phyloP scores from a whole-genome alignment of 805 yeast genomes.

The Starmerella sirachaensis region DNA sequence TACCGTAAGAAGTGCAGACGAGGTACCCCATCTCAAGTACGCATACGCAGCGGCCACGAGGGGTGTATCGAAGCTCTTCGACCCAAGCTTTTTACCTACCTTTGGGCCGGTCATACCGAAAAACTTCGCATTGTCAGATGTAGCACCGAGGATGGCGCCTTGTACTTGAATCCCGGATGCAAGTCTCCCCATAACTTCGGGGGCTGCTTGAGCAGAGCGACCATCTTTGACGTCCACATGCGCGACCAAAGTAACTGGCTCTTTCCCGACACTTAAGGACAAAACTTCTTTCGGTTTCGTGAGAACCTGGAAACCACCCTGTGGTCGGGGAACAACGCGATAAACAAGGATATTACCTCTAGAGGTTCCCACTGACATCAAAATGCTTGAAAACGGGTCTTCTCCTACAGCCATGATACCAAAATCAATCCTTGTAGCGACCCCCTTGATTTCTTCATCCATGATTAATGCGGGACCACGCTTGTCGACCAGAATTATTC shows the following conservation, averaged over 20 bases:
- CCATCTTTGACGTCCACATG: conserved; percentile 54
- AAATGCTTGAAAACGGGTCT: conserved; percentile 59
- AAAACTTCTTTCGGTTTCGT: conserved; percentile 39
- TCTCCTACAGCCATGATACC: conserved; percentile 56
- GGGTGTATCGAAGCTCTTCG: conserved; percentile 47
- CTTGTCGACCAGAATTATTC: conserved; percentile 59
- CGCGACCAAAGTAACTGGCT: conserved; percentile 42
- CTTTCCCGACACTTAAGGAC: conserved; percentile 37
- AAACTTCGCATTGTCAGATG: conserved; percentile 42
- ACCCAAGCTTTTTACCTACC: conserved; percentile 41
- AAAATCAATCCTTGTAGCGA: conserved; percentile 55
- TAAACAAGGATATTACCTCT: conserved; percentile 57
- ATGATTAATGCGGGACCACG: conserved; percentile 59
- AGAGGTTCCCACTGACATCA: conserved; percentile 65
- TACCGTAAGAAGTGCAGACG: conserved; percentile 28
- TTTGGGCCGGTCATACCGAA: conserved; percentile 51
- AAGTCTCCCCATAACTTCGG: conserved; percentile 45
- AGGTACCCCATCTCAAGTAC: conserved; percentile 33
- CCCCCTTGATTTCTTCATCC: conserved; percentile 25
- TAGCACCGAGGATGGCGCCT: conserved; percentile 48
- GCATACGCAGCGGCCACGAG: conserved; percentile 44
- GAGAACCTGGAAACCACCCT: conserved; percentile 35
- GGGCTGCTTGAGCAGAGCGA: conserved; percentile 49
- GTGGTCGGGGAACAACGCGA: conserved; percentile 49
- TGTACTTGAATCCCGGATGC: conserved; percentile 49